phyloP scores from a whole-genome alignment of 2,329 filamentous ascomycete species.

The Ramularia endophylla region DNA sequence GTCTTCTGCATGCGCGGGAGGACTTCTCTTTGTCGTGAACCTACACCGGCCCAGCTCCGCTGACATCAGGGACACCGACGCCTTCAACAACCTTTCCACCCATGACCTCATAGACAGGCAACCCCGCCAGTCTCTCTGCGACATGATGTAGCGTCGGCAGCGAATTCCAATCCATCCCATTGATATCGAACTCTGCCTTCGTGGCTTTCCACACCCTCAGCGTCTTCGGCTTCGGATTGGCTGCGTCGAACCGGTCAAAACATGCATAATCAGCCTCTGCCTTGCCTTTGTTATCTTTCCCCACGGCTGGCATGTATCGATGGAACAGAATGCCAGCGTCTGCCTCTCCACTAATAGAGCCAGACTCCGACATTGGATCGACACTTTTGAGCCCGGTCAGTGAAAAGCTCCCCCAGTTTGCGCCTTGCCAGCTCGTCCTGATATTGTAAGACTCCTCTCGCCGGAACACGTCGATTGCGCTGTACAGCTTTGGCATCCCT shows the following conservation, averaged over 20 bases:
- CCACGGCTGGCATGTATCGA: conserved; percentile 50
- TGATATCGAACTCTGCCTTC: conserved; percentile 6
- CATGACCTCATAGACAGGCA: neutral
- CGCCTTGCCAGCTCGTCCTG: conserved; percentile 13
- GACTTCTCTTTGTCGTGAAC: too few relatives aligned
- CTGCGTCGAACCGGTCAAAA: conserved; percentile 9
- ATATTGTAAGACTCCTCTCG: conserved; percentile 9
- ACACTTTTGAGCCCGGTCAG: conserved; percentile 7
- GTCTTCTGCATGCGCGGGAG: too few relatives aligned
- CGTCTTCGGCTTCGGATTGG: conserved; percentile 7
- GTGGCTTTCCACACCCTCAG: conserved; percentile 4
- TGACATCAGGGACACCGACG: neutral
- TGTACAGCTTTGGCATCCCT: conserved; percentile 51
- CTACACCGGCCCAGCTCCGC: too few relatives aligned
- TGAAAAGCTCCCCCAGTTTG: conserved; percentile 10
- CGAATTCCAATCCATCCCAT: conserved; percentile 5
- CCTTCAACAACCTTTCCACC: neutral
- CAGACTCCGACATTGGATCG: conserved; percentile 6
- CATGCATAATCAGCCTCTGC: conserved; percentile 31
- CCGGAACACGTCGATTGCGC: conserved; percentile 22
- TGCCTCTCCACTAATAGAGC: conserved; percentile 9
- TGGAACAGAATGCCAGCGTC: conserved; percentile 17
- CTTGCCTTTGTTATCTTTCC: conserved; percentile 30
- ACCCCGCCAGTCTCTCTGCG: neutral
- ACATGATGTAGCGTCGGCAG: conserved; percentile 14